Percentiles rank a stretch among this genome's conserved stretches.
Conservation (phyloP, 179 eudicot species). For the Actinidia polygama region DNA sequence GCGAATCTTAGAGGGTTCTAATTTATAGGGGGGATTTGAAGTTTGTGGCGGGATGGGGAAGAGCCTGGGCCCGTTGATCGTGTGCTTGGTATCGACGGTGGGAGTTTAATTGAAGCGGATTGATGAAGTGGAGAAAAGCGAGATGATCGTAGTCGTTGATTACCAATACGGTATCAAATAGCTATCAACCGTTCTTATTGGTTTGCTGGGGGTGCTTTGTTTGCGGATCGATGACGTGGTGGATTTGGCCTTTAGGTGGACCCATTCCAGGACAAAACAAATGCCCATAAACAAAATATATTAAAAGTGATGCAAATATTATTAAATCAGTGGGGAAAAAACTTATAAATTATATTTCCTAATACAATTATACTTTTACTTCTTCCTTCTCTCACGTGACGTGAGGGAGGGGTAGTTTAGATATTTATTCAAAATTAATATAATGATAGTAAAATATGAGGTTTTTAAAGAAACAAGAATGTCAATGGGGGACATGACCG, state of each 20-base stretch:
- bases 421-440: too few relatives aligned
- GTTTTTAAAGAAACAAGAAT: too few relatives aligned
- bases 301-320: too few relatives aligned
- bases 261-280: too few relatives aligned
- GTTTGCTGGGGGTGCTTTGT: neutral
- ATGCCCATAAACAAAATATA: too few relatives aligned
- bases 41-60: conserved; percentile 8
- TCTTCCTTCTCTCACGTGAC: too few relatives aligned
- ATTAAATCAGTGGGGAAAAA: too few relatives aligned
- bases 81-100: neutral
- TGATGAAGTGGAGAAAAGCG: neutral
- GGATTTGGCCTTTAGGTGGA: neutral
- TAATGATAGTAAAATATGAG: too few relatives aligned
- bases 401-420: too few relatives aligned
- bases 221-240: conserved; percentile 16
- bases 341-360: too few relatives aligned
- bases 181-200: neutral
- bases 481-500: too few relatives aligned
- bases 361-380: too few relatives aligned
- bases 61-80: neutral
- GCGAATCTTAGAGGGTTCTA: neutral
- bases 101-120: neutral
- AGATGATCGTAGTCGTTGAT: neutral
- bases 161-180: neutral
- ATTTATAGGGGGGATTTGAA: conserved; percentile 5